Evolutionary conservation across 148 eudicot species (phyloP).

Genomic region (Diospyros kaki): DNA sequence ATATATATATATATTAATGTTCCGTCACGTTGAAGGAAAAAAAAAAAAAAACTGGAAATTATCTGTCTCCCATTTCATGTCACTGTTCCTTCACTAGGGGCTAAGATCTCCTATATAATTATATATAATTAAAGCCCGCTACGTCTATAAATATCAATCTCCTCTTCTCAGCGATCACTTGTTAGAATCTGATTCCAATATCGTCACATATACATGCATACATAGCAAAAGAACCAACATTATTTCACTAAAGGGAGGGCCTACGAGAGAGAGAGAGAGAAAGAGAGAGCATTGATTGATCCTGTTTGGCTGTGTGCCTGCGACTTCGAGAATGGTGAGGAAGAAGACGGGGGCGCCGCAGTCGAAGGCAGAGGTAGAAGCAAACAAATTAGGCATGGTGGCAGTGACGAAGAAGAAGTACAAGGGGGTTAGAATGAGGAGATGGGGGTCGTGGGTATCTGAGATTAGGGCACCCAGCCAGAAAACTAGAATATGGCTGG

Average conservation of each 20-base stretch:
- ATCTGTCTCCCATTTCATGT: conserved; percentile 28
- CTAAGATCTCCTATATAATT: neutral
- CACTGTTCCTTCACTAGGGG: conserved; percentile 18
- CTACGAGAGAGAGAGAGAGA: too few relatives aligned
- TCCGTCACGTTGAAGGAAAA: too few relatives aligned
- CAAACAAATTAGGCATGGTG: conserved; percentile 12
- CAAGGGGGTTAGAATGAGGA: conserved; percentile 89
- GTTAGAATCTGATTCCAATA: too few relatives aligned
- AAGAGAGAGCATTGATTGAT: too few relatives aligned
- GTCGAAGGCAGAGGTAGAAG: conserved; percentile 19
- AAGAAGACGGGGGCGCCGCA: conserved; percentile 46
- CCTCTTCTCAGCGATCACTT: neutral
- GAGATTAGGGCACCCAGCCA: conserved; percentile 86
- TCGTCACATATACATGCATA: too few relatives aligned
- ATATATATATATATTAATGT: too few relatives aligned
- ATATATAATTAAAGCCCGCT: neutral
- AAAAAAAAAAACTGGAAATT: conserved; percentile 21
- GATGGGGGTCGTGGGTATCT: conserved; percentile 91
- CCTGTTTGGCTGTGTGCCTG: neutral
- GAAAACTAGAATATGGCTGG: conserved; percentile 84
- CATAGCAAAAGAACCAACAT: too few relatives aligned
- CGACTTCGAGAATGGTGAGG: conserved; percentile 29
- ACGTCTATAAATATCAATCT: conserved; percentile 18
- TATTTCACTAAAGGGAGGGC: too few relatives aligned
- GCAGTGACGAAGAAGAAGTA: conserved; percentile 34